Percentiles rank a stretch among this genome's conserved stretches.
phyloP scores from a whole-genome alignment of 345 rosid genomes.

The Passiflora organensis region DNA sequence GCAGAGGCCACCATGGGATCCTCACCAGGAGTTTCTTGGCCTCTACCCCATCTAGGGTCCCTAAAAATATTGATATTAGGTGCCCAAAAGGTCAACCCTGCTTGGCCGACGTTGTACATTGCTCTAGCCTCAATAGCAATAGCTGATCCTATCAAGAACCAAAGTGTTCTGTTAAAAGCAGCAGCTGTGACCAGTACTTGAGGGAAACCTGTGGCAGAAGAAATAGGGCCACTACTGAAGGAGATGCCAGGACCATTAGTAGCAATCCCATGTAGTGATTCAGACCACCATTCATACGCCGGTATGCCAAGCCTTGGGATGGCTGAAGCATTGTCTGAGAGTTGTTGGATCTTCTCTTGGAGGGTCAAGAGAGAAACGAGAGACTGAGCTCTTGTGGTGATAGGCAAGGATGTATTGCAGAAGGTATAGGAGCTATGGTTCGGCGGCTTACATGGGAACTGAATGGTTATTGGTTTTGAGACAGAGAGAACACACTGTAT shows the following conservation, averaged over 20 bases:
- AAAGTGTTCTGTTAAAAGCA: conserved; percentile 67
- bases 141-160: conserved; percentile 68
- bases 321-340: conserved; percentile 61
- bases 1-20: conserved; percentile 79
- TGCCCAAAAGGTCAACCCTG: conserved; percentile 93
- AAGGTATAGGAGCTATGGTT: conserved; percentile 43
- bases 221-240: conserved; percentile 49
- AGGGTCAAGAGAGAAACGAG: conserved; percentile 69
- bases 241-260: conserved; percentile 80
- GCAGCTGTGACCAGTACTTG: conserved; percentile 73
- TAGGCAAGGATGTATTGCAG: conserved; percentile 63
- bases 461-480: conserved; percentile 17
- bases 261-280: conserved; percentile 85
- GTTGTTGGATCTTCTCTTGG: conserved; percentile 62
- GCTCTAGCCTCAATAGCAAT: conserved; percentile 72
- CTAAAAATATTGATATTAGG: conserved; percentile 80
- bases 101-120: conserved; percentile 79
- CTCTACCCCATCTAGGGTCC: conserved; percentile 98
- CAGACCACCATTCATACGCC: conserved; percentile 93
- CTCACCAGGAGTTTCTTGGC: conserved; percentile 95
- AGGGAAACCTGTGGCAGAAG: conserved; percentile 76
- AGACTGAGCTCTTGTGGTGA: conserved; percentile 46
- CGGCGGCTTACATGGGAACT: conserved; percentile 62
- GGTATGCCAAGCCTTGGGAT: conserved; percentile 81
- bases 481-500: conserved; percentile 1